Evolutionary conservation across 805 yeast genomes (phyloP).

Genomic region (Cyberlindnera meyerae): DNA sequence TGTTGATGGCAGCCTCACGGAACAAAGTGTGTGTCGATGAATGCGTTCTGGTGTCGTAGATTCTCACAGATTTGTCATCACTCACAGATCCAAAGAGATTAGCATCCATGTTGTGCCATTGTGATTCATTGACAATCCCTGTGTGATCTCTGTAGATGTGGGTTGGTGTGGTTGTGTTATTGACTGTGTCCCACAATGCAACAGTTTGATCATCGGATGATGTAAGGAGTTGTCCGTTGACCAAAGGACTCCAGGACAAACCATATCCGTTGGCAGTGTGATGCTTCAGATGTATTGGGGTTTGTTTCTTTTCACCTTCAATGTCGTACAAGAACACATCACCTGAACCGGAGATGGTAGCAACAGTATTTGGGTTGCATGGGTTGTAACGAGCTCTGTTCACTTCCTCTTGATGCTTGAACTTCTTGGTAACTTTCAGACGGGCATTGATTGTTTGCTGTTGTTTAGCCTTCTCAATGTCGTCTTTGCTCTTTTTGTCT

Average conservation of each 20-base stretch:
- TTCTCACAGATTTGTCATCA: slow-evolving; percentile 54
- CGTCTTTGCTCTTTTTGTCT: slow-evolving; percentile 5
- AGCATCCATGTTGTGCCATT: slow-evolving; percentile 55
- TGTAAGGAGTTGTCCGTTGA: slow-evolving; percentile 48
- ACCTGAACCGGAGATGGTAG: slow-evolving; percentile 68
- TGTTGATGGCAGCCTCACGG: slow-evolving; percentile 44
- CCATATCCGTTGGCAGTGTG: slow-evolving; percentile 74
- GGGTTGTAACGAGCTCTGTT: slow-evolving; percentile 73
- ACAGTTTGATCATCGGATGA: slow-evolving; percentile 63
- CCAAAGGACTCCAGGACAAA: slow-evolving; percentile 54
- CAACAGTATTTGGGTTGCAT: slow-evolving; percentile 47
- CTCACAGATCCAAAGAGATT: slow-evolving; percentile 65
- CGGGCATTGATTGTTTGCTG: slow-evolving; percentile 41
- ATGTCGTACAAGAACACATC: slow-evolving; percentile 47
- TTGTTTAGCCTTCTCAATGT: slow-evolving; percentile 12
- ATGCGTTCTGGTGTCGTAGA: slow-evolving; percentile 44
- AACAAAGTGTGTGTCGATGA: slow-evolving; percentile 25
- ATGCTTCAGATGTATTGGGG: slow-evolving; percentile 34
- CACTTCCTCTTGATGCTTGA: slow-evolving; percentile 57
- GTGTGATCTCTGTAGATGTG: slow-evolving; percentile 36
- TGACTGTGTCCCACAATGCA: slow-evolving; percentile 52
- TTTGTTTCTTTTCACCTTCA: slow-evolving; percentile 25
- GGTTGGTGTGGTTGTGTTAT: slow-evolving; percentile 23
- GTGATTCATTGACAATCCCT: slow-evolving; percentile 69
- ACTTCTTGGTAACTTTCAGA: slow-evolving; percentile 56